A percentile compares a stretch with the other conserved stretches of the same genome.
Conservation (phyloP, 2,329 filamentous ascomycete species). For the Neophaeococcomyces mojaviensis region DNA sequence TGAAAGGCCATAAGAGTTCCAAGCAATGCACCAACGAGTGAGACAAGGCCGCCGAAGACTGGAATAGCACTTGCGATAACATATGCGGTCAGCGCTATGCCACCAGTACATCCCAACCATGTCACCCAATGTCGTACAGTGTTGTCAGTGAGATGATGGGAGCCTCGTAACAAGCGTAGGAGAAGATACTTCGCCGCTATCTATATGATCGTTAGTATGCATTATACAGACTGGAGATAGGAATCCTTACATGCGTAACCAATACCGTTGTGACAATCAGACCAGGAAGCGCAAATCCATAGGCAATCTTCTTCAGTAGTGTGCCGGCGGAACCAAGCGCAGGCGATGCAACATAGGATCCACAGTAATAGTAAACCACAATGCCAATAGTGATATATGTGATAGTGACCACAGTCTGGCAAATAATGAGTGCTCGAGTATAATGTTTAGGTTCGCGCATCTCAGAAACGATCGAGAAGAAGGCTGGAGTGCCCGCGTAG, state of each 20-base stretch:
- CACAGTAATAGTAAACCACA: constrained; percentile 62
- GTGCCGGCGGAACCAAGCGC: constrained; percentile 56
- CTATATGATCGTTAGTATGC: neutral
- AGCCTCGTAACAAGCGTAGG: constrained; percentile 49
- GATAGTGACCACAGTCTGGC: constrained; percentile 51
- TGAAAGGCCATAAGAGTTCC: constrained; percentile 46
- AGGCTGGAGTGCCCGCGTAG: constrained; percentile 62
- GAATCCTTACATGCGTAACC: constrained; percentile 51
- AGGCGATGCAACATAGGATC: constrained; percentile 54
- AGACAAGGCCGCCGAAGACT: constrained; percentile 60
- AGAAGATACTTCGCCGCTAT: constrained; percentile 58
- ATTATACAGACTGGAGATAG: too few species aligned
- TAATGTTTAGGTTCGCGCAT: constrained; percentile 55
- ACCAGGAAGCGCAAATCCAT: constrained; percentile 61
- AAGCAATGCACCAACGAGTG: constrained; percentile 56
- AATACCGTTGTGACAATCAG: constrained; percentile 66
- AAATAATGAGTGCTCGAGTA: constrained; percentile 54
- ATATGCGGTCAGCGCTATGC: constrained; percentile 55
- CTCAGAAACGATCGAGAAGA: constrained; percentile 60
- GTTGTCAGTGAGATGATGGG: constrained; percentile 39
- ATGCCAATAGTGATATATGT: constrained; percentile 60
- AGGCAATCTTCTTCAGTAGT: constrained; percentile 56
- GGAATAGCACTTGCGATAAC: constrained; percentile 63
- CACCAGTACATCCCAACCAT: constrained; percentile 52
- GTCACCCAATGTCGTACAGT: constrained; percentile 45